Conservation (phyloP, 371 early-diverging fungal species). For the Smittium mucronatum region DNA sequence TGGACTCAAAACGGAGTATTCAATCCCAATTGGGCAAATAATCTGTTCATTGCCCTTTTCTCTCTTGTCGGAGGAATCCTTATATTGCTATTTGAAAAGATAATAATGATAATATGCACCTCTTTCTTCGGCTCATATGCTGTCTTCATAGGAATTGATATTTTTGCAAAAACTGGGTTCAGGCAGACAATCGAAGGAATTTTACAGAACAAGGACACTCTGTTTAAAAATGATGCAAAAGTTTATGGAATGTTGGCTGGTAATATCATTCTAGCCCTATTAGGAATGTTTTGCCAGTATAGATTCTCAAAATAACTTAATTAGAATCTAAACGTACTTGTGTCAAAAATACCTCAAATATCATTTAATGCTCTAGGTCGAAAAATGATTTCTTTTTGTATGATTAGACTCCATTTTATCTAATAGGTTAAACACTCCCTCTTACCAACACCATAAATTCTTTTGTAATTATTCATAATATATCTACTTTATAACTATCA, state of each 20-base stretch:
- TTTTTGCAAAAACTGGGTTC: constrained; percentile 61
- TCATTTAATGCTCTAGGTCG: too few relatives aligned
- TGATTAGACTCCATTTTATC: too few relatives aligned
- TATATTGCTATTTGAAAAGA: constrained; percentile 38
- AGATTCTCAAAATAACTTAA: not conserved
- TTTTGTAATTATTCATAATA: too few relatives aligned
- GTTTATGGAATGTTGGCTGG: not conserved
- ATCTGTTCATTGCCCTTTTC: constrained; percentile 46
- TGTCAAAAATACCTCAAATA: too few relatives aligned
- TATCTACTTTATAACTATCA: too few relatives aligned
- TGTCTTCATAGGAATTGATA: constrained; percentile 57
- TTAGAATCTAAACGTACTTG: too few relatives aligned
- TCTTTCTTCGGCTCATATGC: constrained; percentile 53
- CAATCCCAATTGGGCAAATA: constrained; percentile 21
- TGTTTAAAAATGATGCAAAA: not conserved
- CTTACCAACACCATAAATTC: too few relatives aligned
- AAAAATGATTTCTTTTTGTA: too few relatives aligned
- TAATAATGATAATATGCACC: constrained; percentile 46
- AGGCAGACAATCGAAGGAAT: constrained; percentile 16
- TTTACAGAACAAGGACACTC: not conserved
- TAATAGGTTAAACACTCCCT: too few relatives aligned
- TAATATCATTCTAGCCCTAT: not conserved
- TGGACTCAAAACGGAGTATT: constrained; percentile 23
- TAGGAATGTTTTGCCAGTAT: not conserved
- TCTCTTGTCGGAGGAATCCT: constrained; percentile 39